Percentiles rank a stretch among this genome's conserved stretches.
These are phyloP conservation scores for Clonostachys solani DNA, from an alignment of 2,329 filamentous ascomycete genomes.

Conservation along the genomic window DNA sequence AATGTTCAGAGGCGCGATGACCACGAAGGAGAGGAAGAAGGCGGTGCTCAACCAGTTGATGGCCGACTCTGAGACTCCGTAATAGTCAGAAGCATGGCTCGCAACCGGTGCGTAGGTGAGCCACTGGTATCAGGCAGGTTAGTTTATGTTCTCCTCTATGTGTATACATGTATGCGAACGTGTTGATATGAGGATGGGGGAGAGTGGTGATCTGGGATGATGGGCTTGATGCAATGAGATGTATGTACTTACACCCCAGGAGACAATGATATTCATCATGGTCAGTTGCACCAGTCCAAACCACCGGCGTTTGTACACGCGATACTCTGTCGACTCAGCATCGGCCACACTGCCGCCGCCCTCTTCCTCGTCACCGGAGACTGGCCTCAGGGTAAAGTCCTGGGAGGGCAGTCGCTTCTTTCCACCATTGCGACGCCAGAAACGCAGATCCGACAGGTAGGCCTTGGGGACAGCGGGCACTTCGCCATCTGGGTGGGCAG, in stretches of 20 bases:
- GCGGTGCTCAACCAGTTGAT: constrained; percentile 93
- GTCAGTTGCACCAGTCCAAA: constrained; percentile 82
- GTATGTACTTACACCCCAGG: constrained; percentile 77
- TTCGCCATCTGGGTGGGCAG: too few species aligned
- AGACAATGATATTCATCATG: constrained; percentile 86
- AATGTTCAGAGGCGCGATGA: constrained; percentile 68
- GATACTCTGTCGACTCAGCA: constrained; percentile 20
- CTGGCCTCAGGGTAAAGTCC: constrained; percentile 14
- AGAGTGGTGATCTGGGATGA: background rate
- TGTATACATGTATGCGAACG: background rate
- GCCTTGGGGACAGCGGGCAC: background rate
- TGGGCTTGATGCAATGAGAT: background rate
- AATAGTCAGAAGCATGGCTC: constrained; percentile 69
- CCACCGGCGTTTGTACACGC: constrained; percentile 78
- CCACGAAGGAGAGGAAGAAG: constrained; percentile 81
- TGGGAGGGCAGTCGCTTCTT: constrained; percentile 20
- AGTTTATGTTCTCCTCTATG: background rate
- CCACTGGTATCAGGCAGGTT: constrained; percentile 54
- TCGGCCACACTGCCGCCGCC: constrained; percentile 4
- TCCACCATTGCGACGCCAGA: constrained; percentile 9
- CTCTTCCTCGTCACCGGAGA: background rate
- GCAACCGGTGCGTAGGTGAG: constrained; percentile 87
- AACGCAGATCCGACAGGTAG: background rate
- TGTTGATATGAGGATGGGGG: constrained; percentile 1
- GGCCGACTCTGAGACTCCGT: constrained; percentile 64